phyloP scores from a whole-genome alignment of 2,329 filamentous ascomycete genomes.

The Arthrinium puccinioides region DNA sequence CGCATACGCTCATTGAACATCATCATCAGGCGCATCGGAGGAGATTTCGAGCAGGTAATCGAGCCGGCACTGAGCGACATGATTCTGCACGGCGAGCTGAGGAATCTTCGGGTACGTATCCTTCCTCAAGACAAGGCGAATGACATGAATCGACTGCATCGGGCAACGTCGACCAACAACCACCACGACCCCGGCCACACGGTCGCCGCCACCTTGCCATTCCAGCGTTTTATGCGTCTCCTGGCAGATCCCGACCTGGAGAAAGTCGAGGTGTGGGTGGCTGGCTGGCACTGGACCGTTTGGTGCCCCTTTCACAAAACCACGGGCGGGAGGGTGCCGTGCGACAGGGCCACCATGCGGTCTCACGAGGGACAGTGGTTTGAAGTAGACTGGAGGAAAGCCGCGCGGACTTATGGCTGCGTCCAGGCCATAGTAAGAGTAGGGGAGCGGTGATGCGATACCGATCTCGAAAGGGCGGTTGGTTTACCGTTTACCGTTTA shows the following conservation, averaged over 20 bases:
- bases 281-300: constrained; percentile 24
- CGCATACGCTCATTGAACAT: constrained; percentile 18
- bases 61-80: constrained; percentile 22
- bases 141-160: no score
- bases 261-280: constrained; percentile 29
- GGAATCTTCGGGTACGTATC: constrained; percentile 16
- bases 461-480: no score
- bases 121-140: no score
- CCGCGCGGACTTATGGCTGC: constrained; percentile 2
- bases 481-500: no score
- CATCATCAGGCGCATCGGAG: constrained; percentile 18
- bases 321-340: background rate
- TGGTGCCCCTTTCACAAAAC: constrained; percentile 35
- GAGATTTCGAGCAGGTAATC: constrained; percentile 20
- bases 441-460: constrained; percentile 1
- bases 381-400: constrained; percentile 4
- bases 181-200: background rate
- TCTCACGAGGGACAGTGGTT: constrained; percentile 2
- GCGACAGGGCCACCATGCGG: background rate
- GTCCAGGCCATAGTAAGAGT: background rate
- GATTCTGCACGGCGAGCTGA: constrained; percentile 18
- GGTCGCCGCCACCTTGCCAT: constrained; percentile 12
- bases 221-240: constrained; percentile 30
- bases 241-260: constrained; percentile 38
- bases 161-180: no score